Percentiles rank a stretch among this genome's conserved stretches.
These are phyloP conservation scores for Plasmodium gonderi DNA, from an alignment of 169 alveolate genomes.

Conservation along the genomic window DNA sequence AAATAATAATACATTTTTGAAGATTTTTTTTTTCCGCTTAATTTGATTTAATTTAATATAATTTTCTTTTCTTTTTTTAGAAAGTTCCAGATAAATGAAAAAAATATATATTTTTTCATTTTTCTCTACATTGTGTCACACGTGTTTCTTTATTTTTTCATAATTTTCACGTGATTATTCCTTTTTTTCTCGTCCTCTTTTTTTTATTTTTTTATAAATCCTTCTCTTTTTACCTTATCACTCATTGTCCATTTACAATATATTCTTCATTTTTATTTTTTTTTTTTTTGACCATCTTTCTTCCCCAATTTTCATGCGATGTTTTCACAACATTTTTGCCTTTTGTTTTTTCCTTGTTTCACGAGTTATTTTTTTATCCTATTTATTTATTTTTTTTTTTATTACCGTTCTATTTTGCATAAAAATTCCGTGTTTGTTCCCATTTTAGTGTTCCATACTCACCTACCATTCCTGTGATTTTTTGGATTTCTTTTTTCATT, in stretches of 20 bases:
- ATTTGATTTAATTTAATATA: neutral
- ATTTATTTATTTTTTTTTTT: neutral
- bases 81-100: neutral
- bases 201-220: neutral
- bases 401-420: neutral
- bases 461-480: neutral
- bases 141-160: neutral
- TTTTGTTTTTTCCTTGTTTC: too few relatives aligned
- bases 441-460: neutral
- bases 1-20: too few relatives aligned
- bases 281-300: too few relatives aligned
- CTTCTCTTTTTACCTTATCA: too few relatives aligned
- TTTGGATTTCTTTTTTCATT: neutral
- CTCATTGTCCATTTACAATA: too few relatives aligned
- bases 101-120: neutral
- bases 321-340: too few relatives aligned
- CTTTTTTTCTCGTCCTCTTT: neutral
- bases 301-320: too few relatives aligned
- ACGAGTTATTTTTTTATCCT: neutral
- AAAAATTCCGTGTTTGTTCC: neutral
- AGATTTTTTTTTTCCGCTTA: neutral
- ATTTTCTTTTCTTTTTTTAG: neutral
- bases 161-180: neutral
- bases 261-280: too few relatives aligned
- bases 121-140: neutral